phyloP scores from a whole-genome alignment of 140 eudicot genomes.

The Erigeron philadelphicus region DNA sequence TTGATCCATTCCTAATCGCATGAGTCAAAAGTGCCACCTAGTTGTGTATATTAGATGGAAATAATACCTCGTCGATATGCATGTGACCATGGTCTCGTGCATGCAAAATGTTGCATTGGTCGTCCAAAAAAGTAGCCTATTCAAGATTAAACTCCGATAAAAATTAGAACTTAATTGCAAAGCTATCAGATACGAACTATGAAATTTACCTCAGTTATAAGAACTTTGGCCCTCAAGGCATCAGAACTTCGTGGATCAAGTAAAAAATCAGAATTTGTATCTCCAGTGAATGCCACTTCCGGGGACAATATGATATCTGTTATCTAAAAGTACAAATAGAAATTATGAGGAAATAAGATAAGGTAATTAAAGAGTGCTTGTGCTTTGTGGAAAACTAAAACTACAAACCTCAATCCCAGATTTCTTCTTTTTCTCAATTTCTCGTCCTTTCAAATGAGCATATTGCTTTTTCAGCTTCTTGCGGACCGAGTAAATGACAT shows the following conservation, averaged over 20 bases:
- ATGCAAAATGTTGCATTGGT: constrained; percentile 58
- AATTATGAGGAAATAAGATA: background rate
- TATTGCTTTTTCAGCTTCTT: constrained; percentile 90
- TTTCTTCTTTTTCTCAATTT: constrained; percentile 84
- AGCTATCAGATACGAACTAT: background rate
- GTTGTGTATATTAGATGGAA: background rate
- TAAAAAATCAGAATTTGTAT: constrained; percentile 80
- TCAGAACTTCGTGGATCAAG: constrained; percentile 89
- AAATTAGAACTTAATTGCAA: background rate
- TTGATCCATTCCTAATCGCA: too few relatives aligned
- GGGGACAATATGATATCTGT: constrained; percentile 84
- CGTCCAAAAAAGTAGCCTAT: constrained; percentile 95
- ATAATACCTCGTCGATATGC: constrained; percentile 76
- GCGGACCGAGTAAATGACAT: constrained; percentile 80
- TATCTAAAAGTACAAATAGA: constrained; percentile 42
- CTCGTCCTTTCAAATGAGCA: constrained; percentile 73
- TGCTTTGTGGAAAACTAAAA: background rate
- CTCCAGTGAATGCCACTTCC: constrained; percentile 96
- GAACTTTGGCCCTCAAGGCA: constrained; percentile 88
- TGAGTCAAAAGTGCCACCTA: too few relatives aligned
- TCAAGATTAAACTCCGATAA: constrained; percentile 1
- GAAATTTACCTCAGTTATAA: constrained; percentile 70
- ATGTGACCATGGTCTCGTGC: constrained; percentile 97
- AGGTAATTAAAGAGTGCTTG: background rate
- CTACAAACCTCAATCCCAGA: constrained; percentile 83